Conservation (phyloP, 2,329 filamentous ascomycete species). For the Trichoderma atrobrunneum region DNA sequence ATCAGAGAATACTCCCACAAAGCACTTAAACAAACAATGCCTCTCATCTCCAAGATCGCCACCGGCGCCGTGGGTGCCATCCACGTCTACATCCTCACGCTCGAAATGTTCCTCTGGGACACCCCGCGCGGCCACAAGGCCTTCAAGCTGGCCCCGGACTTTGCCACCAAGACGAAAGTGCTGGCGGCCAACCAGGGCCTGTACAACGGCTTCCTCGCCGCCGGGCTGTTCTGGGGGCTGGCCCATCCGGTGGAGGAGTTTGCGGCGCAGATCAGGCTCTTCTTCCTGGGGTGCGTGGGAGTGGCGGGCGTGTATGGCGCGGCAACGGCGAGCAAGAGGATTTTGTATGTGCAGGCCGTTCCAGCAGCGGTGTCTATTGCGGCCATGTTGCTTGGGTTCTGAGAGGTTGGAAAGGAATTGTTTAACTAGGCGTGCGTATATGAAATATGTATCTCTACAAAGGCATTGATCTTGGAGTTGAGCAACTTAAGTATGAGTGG, state of each 20-base stretch:
- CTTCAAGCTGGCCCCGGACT: conserved; percentile 44
- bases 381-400: conserved; percentile 8
- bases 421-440: background rate
- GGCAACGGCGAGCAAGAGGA: conserved; percentile 39
- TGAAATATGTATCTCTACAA: background rate
- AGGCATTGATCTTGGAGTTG: background rate
- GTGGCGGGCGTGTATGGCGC: conserved; percentile 48
- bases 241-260: conserved; percentile 44
- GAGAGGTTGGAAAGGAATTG: background rate
- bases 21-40: background rate
- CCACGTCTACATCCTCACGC: conserved; percentile 48
- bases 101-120: conserved; percentile 52
- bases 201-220: conserved; percentile 53
- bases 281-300: conserved; percentile 46
- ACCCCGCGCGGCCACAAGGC: conserved; percentile 43
- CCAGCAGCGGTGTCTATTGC: conserved; percentile 20
- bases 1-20: background rate
- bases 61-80: conserved; percentile 40
- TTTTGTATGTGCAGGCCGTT: conserved; percentile 44
- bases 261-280: conserved; percentile 43
- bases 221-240: conserved; percentile 47
- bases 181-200: conserved; percentile 52
- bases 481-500: background rate
- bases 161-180: conserved; percentile 43
- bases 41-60: conserved; percentile 31